A percentile compares a stretch with the other conserved stretches of the same genome.
Conservation (phyloP, 805 yeast genomes). For the Kodamaea neixiangensis region DNA sequence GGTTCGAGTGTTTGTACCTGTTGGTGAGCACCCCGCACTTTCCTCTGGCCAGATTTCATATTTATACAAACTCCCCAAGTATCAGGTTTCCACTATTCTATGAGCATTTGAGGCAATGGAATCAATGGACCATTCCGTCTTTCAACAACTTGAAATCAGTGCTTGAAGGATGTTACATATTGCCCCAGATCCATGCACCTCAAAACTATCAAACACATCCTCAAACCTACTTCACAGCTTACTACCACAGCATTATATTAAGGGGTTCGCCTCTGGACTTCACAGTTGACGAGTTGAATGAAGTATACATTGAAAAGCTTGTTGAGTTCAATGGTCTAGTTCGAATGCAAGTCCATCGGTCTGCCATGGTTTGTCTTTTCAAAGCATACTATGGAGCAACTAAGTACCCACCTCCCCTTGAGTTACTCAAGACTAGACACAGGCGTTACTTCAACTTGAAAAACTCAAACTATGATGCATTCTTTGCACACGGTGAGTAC, state of each 20-base stretch:
- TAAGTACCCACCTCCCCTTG: background rate
- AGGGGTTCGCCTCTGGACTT: conserved; percentile 2
- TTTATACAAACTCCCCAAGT: conserved; percentile 26
- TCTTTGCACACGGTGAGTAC: background rate
- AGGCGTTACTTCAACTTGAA: background rate
- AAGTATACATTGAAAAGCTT: background rate
- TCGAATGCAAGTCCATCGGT: background rate
- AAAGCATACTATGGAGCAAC: background rate
- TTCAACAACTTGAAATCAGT: background rate
- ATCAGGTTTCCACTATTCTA: conserved; percentile 28
- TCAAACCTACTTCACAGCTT: background rate
- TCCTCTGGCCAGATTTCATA: conserved; percentile 14
- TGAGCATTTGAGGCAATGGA: conserved; percentile 13
- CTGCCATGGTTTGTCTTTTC: conserved; percentile 2
- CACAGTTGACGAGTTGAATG: conserved; percentile 2
- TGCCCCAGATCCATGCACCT: background rate
- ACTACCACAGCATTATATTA: background rate
- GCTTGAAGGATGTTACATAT: conserved; percentile 1
- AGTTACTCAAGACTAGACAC: background rate
- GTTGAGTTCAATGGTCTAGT: background rate
- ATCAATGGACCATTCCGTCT: background rate
- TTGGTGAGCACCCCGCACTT: conserved; percentile 12
- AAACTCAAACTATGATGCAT: background rate
- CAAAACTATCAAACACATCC: background rate
- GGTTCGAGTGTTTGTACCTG: conserved; percentile 22